A percentile compares a stretch with the other conserved stretches of the same genome.
phyloP scores from a whole-genome alignment of 192 early-diverging fungal genomes.

The Backusella liffmaniae region DNA sequence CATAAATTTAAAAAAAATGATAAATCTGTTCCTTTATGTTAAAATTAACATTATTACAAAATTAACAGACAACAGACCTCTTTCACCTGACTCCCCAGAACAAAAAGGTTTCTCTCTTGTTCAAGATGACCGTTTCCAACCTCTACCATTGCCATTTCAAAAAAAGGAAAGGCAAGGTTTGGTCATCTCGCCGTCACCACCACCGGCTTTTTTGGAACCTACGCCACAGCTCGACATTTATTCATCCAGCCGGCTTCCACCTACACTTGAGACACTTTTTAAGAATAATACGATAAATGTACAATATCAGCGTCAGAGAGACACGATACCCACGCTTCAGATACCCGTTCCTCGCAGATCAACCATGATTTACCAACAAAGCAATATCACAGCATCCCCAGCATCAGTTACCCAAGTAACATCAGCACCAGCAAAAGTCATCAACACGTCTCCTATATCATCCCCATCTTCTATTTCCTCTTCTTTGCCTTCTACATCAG shows the following conservation, averaged over 20 bases:
- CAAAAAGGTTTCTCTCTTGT: not conserved
- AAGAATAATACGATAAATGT: not conserved
- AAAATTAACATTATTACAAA: not conserved
- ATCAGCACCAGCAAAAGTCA: not conserved
- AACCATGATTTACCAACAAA: not conserved
- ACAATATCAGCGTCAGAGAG: not conserved
- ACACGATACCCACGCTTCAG: not conserved
- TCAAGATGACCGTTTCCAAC: not conserved
- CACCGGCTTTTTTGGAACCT: constrained; percentile 10
- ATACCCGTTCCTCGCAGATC: constrained; percentile 10
- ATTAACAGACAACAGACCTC: constrained; percentile 14
- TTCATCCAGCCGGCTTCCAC: not conserved
- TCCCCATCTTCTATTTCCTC: not conserved
- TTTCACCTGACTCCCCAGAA: constrained; percentile 12
- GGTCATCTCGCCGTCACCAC: constrained; percentile 4
- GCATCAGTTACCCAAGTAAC: not conserved
- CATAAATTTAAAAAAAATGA: not conserved
- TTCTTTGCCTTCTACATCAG: constrained; percentile 1
- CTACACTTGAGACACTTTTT: not conserved
- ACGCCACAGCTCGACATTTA: constrained; percentile 4
- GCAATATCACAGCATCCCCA: not conserved
- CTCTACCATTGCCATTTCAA: not conserved
- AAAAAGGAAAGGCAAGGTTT: not conserved
- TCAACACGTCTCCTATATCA: not conserved
- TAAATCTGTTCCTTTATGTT: constrained; percentile 4